Evolutionary conservation across 2,329 filamentous ascomycete genomes (phyloP).

Genomic region (Diplodia mutila): DNA sequence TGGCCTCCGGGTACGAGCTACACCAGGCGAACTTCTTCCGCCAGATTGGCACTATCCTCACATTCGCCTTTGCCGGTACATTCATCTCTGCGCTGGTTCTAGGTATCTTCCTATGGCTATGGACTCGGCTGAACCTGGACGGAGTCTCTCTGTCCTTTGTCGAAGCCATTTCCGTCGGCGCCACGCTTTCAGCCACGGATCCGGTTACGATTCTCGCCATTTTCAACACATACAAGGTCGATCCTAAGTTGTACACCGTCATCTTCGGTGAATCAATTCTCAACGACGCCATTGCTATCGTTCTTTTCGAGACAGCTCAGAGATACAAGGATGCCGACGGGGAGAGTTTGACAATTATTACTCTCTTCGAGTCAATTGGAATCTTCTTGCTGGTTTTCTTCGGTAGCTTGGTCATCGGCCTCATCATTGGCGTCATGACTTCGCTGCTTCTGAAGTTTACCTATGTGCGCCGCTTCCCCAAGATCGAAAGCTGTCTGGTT

Average conservation of each 20-base stretch:
- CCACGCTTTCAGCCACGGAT: constrained; percentile 94
- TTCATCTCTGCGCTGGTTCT: constrained; percentile 97
- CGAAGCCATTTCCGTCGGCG: constrained; percentile 94
- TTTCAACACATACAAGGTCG: constrained; percentile 99
- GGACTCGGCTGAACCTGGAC: constrained; percentile 84
- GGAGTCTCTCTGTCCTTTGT: constrained; percentile 87
- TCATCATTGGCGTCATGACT: constrained; percentile 82
- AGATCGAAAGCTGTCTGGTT: constrained; percentile 95
- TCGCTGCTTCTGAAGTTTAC: constrained; percentile 93
- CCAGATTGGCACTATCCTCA: constrained; percentile 95
- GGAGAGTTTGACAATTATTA: constrained; percentile 71
- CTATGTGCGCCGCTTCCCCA: constrained; percentile 86
- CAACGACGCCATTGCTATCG: constrained; percentile 97
- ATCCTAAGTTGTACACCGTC: constrained; percentile 96
- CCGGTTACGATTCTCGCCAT: constrained; percentile 97
- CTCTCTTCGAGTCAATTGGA: constrained; percentile 87
- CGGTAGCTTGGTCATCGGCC: constrained; percentile 85
- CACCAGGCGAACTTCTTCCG: constrained; percentile 99
- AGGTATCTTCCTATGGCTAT: constrained; percentile 84
- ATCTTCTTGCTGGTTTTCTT: constrained; percentile 97
- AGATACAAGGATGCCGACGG: constrained; percentile 78
- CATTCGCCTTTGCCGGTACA: constrained; percentile 95
- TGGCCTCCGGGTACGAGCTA: constrained; percentile 94
- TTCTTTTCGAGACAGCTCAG: constrained; percentile 96
- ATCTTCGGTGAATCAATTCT: constrained; percentile 98